A percentile compares a stretch with the other conserved stretches of the same genome.
These are phyloP conservation scores for Mycogone perniciosa DNA, from an alignment of 2,329 filamentous ascomycete species.

Conservation along the genomic window DNA sequence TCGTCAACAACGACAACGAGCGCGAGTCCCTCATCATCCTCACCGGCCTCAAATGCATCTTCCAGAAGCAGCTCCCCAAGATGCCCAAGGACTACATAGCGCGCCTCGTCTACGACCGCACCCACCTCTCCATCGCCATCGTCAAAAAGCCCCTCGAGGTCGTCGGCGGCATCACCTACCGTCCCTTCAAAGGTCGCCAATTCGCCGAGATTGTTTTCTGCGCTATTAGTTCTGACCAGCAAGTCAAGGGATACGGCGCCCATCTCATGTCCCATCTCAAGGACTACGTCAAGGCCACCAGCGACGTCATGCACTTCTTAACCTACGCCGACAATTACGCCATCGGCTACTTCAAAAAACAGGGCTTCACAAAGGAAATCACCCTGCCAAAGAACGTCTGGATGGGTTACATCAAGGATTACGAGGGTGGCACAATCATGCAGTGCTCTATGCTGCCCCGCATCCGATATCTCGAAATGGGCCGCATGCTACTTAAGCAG, in stretches of 20 bases:
- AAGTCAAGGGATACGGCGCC: constrained; percentile 96
- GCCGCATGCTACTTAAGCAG: constrained; percentile 93
- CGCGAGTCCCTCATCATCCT: constrained; percentile 88
- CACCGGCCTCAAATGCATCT: constrained; percentile 93
- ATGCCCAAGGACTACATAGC: constrained; percentile 99
- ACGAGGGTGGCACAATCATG: constrained; percentile 98
- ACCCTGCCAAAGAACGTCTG: constrained; percentile 82
- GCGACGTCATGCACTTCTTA: constrained; percentile 95
- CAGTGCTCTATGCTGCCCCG: constrained; percentile 96
- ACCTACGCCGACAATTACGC: constrained; percentile 99
- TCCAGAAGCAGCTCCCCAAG: constrained; percentile 96
- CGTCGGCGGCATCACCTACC: constrained; percentile 94
- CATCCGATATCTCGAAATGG: constrained; percentile 87
- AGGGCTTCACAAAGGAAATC: constrained; percentile 98
- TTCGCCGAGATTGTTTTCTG: constrained; percentile 99
- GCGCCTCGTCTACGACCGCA: constrained; percentile 92
- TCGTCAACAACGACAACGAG: constrained; percentile 92
- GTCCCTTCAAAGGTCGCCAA: constrained; percentile 82
- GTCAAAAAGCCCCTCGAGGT: constrained; percentile 94
- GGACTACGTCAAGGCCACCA: constrained; percentile 95
- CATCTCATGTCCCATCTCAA: constrained; percentile 98
- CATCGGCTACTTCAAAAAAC: constrained; percentile 98
- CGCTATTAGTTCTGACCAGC: constrained; percentile 93
- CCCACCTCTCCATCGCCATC: constrained; percentile 92
- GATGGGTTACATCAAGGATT: constrained; percentile 99